Base-by-base conservation (phyloP, 768 basidiomycete species). In the Termitomyces sp. region DNA sequence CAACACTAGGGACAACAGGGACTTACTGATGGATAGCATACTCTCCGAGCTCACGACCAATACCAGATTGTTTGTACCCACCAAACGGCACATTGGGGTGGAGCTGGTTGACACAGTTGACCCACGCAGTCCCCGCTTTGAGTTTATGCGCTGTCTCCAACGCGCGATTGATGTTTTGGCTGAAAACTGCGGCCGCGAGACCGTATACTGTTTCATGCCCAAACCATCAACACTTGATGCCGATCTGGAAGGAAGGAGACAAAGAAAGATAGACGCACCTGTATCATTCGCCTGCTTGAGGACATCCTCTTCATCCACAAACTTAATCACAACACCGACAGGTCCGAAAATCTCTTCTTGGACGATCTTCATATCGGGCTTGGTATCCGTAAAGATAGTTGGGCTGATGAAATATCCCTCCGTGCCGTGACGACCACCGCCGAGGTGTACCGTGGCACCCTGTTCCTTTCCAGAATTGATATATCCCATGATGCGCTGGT, bases 131-230 rank as follows among this genome's bases (percentile, higher is more conserved):
- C 36, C 95, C 95, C 5, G 92, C 89, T 66, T 90, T 81, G 60
- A 98, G 75, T 59, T 73, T 78, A 69, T 92, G 86, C 8, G 91
- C 89, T 2, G 86, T 84, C 59, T 76, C 74, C 55, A 95, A 73
- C 0, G 91, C 93, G 30, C 88, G 81, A 63, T 81, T 84, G 75
- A 96, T 72, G 72, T 95, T 80, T 67, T 84, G 78, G 37, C 89
- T 86, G 79, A 95, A 97, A 55, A 98, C 85, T 8, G 89, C 89
- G 2, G 90, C 86, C 15, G 93, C 93, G 47, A 97, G 83, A 58
- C 95, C 95, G 71, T 95, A 96, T 24, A 78, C 67, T 11, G 33
- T 16, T n/a, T 39, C 24, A 39, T 15, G 41, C 16, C 16, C 34
- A 24, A 52, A 11, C 6, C 22, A 27, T 61, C 2, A 61, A 44